These are phyloP conservation scores for Sclerotinia spermophila DNA, from an alignment of 2,329 filamentous ascomycete genomes.

Conservation along the genomic window DNA sequence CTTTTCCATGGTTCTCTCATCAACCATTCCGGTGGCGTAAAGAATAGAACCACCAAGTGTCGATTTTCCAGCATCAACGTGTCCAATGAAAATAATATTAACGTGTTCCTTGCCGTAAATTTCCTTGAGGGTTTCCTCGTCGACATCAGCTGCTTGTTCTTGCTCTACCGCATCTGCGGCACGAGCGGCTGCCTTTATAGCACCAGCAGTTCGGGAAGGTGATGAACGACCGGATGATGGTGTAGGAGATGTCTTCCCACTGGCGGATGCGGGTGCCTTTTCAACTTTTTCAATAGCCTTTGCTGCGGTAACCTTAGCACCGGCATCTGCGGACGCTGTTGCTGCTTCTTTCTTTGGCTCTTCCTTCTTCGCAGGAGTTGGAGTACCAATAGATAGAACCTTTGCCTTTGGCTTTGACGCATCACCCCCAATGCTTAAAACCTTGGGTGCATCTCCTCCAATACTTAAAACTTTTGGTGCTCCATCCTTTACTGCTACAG, in stretches of 20 bases:
- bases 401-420: conserved; percentile 57
- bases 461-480: conserved; percentile 63
- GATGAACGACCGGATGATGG: conserved; percentile 83
- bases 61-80: conserved; percentile 97
- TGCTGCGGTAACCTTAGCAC: conserved; percentile 76
- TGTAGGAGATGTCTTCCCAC: conserved; percentile 74
- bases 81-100: conserved; percentile 96
- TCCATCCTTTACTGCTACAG: conserved; percentile 51
- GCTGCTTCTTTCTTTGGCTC: conserved; percentile 49
- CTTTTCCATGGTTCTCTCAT: conserved; percentile 96
- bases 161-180: conserved; percentile 81
- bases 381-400: conserved; percentile 71
- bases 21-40: conserved; percentile 97
- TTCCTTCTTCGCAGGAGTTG: conserved; percentile 44
- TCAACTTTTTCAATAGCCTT: conserved; percentile 96
- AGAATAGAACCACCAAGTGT: conserved; percentile 92
- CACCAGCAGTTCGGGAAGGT: conserved; percentile 58
- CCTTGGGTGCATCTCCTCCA: conserved; percentile 59
- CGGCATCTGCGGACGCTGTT: conserved; percentile 50
- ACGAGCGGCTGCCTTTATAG: conserved; percentile 53
- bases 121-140: conserved; percentile 83
- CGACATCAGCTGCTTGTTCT: conserved; percentile 64
- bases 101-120: conserved; percentile 92
- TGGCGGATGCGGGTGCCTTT: conserved; percentile 56
- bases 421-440: conserved; percentile 59